These are phyloP conservation scores for Echites panduratus DNA, from an alignment of 257 asterid genomes.

Conservation along the genomic window DNA sequence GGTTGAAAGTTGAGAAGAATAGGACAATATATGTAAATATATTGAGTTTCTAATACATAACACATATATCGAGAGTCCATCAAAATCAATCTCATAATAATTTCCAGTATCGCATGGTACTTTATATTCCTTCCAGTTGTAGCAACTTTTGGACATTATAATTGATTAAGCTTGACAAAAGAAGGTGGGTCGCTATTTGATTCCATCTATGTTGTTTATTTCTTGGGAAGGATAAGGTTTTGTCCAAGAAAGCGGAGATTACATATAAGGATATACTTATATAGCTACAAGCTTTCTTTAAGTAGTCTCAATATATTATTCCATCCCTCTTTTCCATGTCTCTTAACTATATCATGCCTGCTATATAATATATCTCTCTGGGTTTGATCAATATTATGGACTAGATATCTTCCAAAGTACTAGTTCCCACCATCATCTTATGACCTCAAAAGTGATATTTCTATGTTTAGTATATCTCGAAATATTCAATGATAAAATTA, in stretches of 20 bases:
- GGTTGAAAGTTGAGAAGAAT: background rate
- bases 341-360: no score
- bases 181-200: constrained; percentile 3
- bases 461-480: no score
- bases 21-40: no score
- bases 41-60: background rate
- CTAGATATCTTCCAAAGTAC: no score
- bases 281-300: no score
- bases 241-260: background rate
- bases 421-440: no score
- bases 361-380: no score
- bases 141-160: background rate
- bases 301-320: no score
- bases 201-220: background rate
- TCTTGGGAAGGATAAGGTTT: constrained; percentile 1
- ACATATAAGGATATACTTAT: no score
- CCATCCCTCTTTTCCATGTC: background rate
- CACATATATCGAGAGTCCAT: no score
- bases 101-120: background rate
- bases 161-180: background rate
- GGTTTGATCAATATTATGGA: no score
- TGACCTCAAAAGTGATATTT: no score
- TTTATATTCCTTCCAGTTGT: background rate
- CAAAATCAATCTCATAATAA: background rate
- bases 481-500: background rate